Evolutionary conservation across 2,329 filamentous ascomycete species (phyloP), one percentile per base, ranked within the genome.

Genomic region (Talaromyces sp.): DNA sequence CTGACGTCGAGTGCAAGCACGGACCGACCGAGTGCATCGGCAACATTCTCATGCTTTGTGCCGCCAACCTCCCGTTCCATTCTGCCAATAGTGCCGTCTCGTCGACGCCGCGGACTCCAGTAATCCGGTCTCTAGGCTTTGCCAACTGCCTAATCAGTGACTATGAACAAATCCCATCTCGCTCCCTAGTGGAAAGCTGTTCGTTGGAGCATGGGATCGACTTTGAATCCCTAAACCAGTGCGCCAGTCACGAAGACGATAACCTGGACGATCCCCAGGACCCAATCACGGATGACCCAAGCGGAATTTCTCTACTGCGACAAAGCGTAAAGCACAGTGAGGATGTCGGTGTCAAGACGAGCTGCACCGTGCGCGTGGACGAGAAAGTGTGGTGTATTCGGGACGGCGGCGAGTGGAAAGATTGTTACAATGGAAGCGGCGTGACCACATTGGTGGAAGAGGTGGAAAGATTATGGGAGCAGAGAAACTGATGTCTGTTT

Each of bases 11-110:
- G 36, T 99, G 95, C 81, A 94, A 83, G 78, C 95, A 99, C 74
- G 95, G 95, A 7, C 90, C 92, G 5, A 83, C 83, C 50, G 95
- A 99, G 78, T 99, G 91, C 75, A 86, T 98, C 70, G 95, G 95
- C 64, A 92, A 99, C 78, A 96, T 96, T 73, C 82, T 99, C 75
- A 89, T 96, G 74, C 89, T 99, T 56, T 99, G 95, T 78, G 93
- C 93, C 36, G 88, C 88, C 63, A 82, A 89, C 65, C 83, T 95
- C 12, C 79, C 78, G 27, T 79, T 78, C 63, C 71, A 74, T 57
- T 66, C 72, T 2, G 44, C 30, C 1, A 64, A 68, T 30, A 64
- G 68, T 51, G 54, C 60, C 30, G 59, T 57, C 52, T 61, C 63
- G 12, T 10, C 60, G 9, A 63, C 95, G 71, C 90, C 91, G 33